A percentile compares a stretch with the other conserved stretches of the same genome.
phyloP scores from a whole-genome alignment of 345 rosid species.

The Lumnitzera littorea region DNA sequence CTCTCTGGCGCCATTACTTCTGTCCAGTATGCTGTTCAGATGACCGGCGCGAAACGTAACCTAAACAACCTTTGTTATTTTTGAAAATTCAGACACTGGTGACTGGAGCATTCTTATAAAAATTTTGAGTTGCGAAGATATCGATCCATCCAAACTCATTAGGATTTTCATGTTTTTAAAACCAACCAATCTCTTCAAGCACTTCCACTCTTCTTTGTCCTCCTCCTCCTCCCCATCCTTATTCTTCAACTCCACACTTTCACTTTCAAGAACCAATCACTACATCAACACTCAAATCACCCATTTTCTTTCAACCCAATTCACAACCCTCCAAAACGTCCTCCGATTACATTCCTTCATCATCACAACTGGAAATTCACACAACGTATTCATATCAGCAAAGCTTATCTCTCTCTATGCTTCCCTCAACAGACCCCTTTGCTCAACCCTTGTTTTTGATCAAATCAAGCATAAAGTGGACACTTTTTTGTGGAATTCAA shows the following conservation, averaged over 20 bases:
- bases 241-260: constrained; percentile 2
- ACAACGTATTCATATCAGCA: constrained; percentile 45
- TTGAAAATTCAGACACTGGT: too few species aligned
- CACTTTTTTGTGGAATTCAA: constrained; percentile 60
- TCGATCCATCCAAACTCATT: too few species aligned
- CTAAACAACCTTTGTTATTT: too few species aligned
- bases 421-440: constrained; percentile 20
- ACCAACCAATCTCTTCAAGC: constrained; percentile 8
- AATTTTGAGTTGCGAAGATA: too few species aligned
- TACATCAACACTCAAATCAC: constrained; percentile 27
- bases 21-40: too few species aligned
- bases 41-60: too few species aligned
- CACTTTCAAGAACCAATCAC: not conserved
- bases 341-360: constrained; percentile 40
- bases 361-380: constrained; percentile 40
- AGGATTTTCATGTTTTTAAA: too few species aligned
- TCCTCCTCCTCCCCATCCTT: constrained; percentile 12
- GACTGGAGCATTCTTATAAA: too few species aligned
- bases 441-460: constrained; percentile 31
- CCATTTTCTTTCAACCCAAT: constrained; percentile 21
- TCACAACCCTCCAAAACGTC: constrained; percentile 22
- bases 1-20: too few species aligned
- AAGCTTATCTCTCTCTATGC: constrained; percentile 56
- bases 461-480: constrained; percentile 28
- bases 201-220: constrained; percentile 3